These are phyloP conservation scores for Malbranchea zuffiana DNA, from an alignment of 2,329 filamentous ascomycete species.

Conservation along the genomic window DNA sequence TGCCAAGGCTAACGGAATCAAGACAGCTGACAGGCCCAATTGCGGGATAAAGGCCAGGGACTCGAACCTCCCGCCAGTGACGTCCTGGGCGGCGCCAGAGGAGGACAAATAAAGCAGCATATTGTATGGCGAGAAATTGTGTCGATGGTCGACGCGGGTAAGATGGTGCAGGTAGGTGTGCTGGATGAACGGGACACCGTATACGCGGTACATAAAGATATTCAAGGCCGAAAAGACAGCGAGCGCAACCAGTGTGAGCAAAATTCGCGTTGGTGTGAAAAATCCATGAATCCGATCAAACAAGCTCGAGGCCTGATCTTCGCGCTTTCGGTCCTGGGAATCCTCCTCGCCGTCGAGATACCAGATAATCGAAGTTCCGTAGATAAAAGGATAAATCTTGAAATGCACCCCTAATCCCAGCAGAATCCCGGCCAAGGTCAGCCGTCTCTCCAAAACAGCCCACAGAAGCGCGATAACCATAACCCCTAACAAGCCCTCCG, in stretches of 20 bases:
- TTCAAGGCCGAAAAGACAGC: conserved; percentile 66
- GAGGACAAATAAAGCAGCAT: conserved; percentile 80
- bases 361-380: conserved; percentile 52
- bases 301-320: conserved; percentile 5
- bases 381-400: conserved; percentile 98
- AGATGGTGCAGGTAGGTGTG: conserved; percentile 93
- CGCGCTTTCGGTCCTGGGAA: neutral
- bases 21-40: conserved; percentile 63
- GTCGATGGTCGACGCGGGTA: conserved; percentile 84
- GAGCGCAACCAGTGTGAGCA: conserved; percentile 49
- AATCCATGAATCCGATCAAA: conserved; percentile 18
- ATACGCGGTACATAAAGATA: conserved; percentile 63
- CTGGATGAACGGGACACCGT: conserved; percentile 68
- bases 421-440: conserved; percentile 58
- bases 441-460: conserved; percentile 57
- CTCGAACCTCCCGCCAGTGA: conserved; percentile 44
- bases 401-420: conserved; percentile 85
- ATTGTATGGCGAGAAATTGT: conserved; percentile 98
- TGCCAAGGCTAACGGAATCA: conserved; percentile 64
- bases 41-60: conserved; percentile 84
- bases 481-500: conserved; percentile 78
- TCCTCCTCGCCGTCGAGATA: conserved; percentile 27
- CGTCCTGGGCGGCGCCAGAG: conserved; percentile 38
- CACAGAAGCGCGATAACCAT: conserved; percentile 74
- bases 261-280: conserved; percentile 30